phyloP scores from a whole-genome alignment of 2,329 filamentous ascomycete species.

The Ophiostoma ips region DNA sequence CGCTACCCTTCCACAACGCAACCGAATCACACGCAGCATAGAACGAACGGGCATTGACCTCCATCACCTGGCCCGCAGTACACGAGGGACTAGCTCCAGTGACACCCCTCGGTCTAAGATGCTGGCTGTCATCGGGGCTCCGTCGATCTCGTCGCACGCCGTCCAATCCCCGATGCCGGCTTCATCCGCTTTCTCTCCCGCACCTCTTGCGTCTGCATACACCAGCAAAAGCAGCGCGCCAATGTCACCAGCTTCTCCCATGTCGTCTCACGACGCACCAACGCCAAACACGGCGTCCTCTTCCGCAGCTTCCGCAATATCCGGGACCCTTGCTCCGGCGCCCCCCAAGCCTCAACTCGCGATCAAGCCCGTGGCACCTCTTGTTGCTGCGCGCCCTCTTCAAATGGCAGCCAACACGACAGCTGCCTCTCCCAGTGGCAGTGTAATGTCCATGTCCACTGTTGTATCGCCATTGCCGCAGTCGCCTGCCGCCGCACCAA shows the following conservation, averaged over 20 bases:
- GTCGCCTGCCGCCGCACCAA: slow-evolving; percentile 22
- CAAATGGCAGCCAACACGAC: slow-evolving; percentile 12
- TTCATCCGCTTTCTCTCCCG: not conserved
- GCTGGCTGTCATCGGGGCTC: slow-evolving; percentile 11
- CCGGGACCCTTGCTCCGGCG: slow-evolving; percentile 10
- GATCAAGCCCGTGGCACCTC: slow-evolving; percentile 11
- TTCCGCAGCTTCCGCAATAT: slow-evolving; percentile 14
- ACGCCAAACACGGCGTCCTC: slow-evolving; percentile 7
- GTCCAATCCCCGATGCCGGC: slow-evolving; percentile 3
- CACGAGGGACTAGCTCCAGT: slow-evolving; percentile 2
- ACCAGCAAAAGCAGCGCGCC: slow-evolving; percentile 11
- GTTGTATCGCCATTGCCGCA: slow-evolving; percentile 29
- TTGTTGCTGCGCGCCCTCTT: slow-evolving; percentile 15
- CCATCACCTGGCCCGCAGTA: not conserved
- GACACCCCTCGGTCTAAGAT: slow-evolving; percentile 5
- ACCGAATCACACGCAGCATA: not conserved
- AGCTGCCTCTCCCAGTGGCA: slow-evolving; percentile 16
- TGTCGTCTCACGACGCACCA: slow-evolving; percentile 9
- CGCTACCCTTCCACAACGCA: not conserved
- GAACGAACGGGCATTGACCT: not conserved
- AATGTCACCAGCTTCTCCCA: slow-evolving; percentile 11
- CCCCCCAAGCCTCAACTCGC: slow-evolving; percentile 10
- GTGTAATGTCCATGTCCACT: slow-evolving; percentile 35
- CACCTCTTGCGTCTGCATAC: slow-evolving; percentile 1
- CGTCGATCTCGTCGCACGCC: slow-evolving; percentile 4